A percentile compares a stretch with the other conserved stretches of the same genome.
Evolutionary conservation across 179 eudicot species (phyloP).

Genomic region (Dionaea muscipula): DNA sequence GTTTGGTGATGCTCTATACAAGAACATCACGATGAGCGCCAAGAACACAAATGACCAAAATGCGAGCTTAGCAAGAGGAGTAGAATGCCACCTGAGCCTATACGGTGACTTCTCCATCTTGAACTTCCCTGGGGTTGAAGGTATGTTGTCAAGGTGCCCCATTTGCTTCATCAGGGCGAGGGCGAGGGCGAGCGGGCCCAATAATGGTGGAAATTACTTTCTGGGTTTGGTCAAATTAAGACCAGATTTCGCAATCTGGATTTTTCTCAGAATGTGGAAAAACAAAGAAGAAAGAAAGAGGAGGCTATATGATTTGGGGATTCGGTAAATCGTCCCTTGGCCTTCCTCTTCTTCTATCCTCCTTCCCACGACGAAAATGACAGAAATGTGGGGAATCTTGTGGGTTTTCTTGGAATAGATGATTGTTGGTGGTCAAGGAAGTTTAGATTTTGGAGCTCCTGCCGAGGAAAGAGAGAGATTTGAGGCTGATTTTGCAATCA

Average conservation of each 20-base stretch:
- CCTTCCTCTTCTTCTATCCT: neutral
- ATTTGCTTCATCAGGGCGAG: constrained; percentile 1
- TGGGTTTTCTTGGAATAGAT: neutral
- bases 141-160: constrained; percentile 18
- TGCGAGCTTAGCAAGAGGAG: constrained; percentile 41
- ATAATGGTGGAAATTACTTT: neutral
- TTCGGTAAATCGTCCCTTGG: neutral
- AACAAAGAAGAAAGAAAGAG: no score
- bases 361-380: neutral
- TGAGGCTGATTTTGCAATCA: neutral
- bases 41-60: constrained; percentile 49
- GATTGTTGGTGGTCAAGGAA: neutral
- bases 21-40: constrained; percentile 28
- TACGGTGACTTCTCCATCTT: constrained; percentile 46
- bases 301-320: neutral
- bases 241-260: constrained; percentile 1
- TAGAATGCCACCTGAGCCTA: constrained; percentile 34
- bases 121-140: constrained; percentile 64
- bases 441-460: neutral
- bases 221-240: neutral
- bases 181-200: no score
- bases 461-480: neutral
- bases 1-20: constrained; percentile 25
- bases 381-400: neutral
- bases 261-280: neutral